Conservation (phyloP, 1,284 basidiomycete genomes). For the Malassezia slooffiae region DNA sequence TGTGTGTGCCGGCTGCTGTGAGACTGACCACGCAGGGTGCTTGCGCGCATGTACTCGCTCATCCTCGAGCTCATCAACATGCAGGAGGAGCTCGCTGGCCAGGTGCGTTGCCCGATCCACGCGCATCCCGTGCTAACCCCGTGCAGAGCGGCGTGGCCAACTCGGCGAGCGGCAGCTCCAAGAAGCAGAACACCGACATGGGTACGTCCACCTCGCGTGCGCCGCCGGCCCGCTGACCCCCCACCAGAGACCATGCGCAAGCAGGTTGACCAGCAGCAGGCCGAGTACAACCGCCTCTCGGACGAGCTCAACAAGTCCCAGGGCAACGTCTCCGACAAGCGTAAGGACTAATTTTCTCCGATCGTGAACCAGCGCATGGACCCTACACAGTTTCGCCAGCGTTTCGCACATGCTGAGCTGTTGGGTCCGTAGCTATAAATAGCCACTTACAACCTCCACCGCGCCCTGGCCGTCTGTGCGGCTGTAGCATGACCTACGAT, state of each 20-base stretch:
- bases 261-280: slow-evolving; percentile 42
- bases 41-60: slow-evolving; percentile 83
- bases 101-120: background rate
- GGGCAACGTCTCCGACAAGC: slow-evolving; percentile 31
- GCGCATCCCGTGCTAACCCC: background rate
- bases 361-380: no score
- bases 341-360: slow-evolving; percentile 10
- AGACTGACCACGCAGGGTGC: slow-evolving; percentile 54
- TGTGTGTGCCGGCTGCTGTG: no score
- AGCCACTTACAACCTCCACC: no score
- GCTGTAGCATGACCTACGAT: no score
- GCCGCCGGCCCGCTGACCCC: background rate
- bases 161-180: slow-evolving; percentile 7
- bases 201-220: slow-evolving; percentile 13
- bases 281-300: slow-evolving; percentile 42
- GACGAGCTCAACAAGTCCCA: slow-evolving; percentile 51
- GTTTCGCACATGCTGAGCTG: no score
- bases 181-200: slow-evolving; percentile 26
- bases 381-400: no score
- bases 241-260: slow-evolving; percentile 36
- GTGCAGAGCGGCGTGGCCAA: background rate
- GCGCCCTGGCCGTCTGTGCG: no score
- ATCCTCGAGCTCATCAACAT: slow-evolving; percentile 78
- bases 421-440: no score
- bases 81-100: slow-evolving; percentile 65